Percentiles rank a stretch among this genome's conserved stretches.
Evolutionary conservation across 2,329 filamentous ascomycete genomes (phyloP).

Genomic region (Trichoderma oligosporum): DNA sequence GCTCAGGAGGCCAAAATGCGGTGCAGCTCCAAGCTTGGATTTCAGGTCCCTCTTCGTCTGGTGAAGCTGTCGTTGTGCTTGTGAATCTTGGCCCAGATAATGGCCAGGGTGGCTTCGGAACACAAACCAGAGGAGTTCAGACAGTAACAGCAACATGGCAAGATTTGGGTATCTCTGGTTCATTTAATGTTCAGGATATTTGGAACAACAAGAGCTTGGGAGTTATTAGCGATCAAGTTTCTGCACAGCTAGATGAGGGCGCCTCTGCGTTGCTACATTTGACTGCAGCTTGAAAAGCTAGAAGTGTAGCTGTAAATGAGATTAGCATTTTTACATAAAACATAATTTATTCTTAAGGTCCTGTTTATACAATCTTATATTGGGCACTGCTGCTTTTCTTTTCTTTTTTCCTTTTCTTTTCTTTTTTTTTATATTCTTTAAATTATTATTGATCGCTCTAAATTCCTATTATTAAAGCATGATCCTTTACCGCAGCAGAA

Average conservation of each 20-base stretch:
- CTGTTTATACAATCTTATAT: too few species aligned
- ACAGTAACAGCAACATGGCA: constrained; percentile 20
- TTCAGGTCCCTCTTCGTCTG: constrained; percentile 17
- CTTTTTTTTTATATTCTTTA: too few species aligned
- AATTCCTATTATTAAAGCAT: too few species aligned
- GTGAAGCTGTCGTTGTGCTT: constrained; percentile 21
- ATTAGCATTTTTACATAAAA: neutral
- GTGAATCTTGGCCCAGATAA: constrained; percentile 23
- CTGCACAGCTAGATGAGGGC: constrained; percentile 1
- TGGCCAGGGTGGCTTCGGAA: constrained; percentile 22
- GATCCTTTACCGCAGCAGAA: too few species aligned
- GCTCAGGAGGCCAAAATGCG: constrained; percentile 19
- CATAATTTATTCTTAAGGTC: too few species aligned
- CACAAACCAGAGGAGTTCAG: constrained; percentile 13
- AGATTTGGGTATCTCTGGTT: constrained; percentile 18
- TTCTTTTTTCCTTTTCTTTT: too few species aligned
- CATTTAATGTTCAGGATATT: constrained; percentile 18
- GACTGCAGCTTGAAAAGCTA: neutral
- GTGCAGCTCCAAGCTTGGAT: constrained; percentile 24
- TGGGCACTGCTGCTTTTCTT: too few species aligned
- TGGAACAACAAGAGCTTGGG: constrained; percentile 19
- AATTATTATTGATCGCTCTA: too few species aligned
- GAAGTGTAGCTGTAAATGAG: neutral
- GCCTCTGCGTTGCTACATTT: neutral
- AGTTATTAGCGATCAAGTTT: neutral